Percentiles rank a stretch among this genome's conserved stretches.
These are phyloP conservation scores for Russula compacta DNA, from an alignment of 768 basidiomycete genomes.

Conservation along the genomic window DNA sequence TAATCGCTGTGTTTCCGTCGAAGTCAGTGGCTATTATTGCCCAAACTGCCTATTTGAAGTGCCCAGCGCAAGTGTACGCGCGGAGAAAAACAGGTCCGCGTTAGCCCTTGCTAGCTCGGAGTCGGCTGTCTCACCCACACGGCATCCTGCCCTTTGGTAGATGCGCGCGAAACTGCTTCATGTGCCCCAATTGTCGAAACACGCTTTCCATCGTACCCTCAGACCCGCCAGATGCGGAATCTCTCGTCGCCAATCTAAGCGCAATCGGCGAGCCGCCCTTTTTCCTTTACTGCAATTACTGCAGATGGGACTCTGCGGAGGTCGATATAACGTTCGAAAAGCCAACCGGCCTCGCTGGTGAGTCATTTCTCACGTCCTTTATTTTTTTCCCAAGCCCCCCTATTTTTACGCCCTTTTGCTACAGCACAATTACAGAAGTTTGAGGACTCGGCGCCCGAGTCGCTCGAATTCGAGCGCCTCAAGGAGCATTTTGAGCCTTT, in stretches of 20 bases:
- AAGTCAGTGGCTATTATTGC: slow-evolving; percentile 96
- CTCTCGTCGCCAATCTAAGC: slow-evolving; percentile 40
- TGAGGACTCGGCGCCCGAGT: slow-evolving; percentile 78
- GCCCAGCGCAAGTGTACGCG: slow-evolving; percentile 94
- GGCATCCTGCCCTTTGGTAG: slow-evolving; percentile 32
- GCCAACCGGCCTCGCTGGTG: slow-evolving; percentile 89
- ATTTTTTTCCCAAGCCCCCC: not conserved
- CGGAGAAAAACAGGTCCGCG: slow-evolving; percentile 86
- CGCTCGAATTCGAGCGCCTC: slow-evolving; percentile 84
- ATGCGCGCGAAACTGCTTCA: slow-evolving; percentile 96
- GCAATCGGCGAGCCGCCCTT: slow-evolving; percentile 80
- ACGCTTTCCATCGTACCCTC: slow-evolving; percentile 88
- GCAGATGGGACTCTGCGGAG: slow-evolving; percentile 90
- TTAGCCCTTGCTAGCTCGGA: not conserved
- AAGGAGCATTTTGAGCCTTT: slow-evolving; percentile 97
- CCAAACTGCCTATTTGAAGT: slow-evolving; percentile 98
- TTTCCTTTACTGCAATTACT: slow-evolving; percentile 84
- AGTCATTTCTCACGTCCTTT: slow-evolving; percentile 21
- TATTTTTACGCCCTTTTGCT: not conserved
- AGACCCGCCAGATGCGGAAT: slow-evolving; percentile 57
- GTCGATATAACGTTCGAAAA: slow-evolving; percentile 93
- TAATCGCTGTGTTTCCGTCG: slow-evolving; percentile 82
- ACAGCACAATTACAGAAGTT: slow-evolving; percentile 85
- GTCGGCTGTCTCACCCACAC: not conserved
- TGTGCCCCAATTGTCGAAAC: slow-evolving; percentile 88